Conservation (phyloP, 2,329 filamentous ascomycete species). For the Aspergillus neoniger region DNA sequence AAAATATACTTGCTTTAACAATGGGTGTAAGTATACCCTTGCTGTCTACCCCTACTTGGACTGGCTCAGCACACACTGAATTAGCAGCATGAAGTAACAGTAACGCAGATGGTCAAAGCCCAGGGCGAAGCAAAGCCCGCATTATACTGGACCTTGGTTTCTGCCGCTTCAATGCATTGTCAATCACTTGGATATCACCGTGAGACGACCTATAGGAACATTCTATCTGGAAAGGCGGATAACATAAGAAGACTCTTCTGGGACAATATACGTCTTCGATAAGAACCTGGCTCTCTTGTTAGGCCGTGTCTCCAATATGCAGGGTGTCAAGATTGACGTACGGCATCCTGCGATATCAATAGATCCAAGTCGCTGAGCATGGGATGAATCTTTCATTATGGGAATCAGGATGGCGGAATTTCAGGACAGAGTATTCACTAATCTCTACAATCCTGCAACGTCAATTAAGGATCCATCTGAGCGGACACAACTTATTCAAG, state of each 20-base stretch:
- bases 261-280: conserved; percentile 7
- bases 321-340: neutral
- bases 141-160: neutral
- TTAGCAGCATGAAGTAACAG: neutral
- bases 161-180: neutral
- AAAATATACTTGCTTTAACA: conserved; percentile 7
- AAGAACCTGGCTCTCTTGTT: conserved; percentile 4
- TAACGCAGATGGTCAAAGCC: neutral
- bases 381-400: conserved; percentile 4
- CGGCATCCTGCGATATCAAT: neutral
- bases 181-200: conserved; percentile 8
- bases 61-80: too few species aligned
- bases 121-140: conserved; percentile 2
- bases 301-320: neutral
- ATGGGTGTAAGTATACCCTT: conserved; percentile 3
- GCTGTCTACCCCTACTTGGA: too few species aligned
- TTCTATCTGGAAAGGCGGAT: neutral
- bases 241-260: neutral
- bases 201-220: neutral
- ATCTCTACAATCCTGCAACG: neutral
- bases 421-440: neutral
- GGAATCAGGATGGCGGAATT: neutral
- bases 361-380: neutral
- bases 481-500: neutral
- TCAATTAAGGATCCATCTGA: neutral